Evolutionary conservation across 371 early-diverging fungal genomes (phyloP).

Genomic region (Rhizopus delemar): DNA sequence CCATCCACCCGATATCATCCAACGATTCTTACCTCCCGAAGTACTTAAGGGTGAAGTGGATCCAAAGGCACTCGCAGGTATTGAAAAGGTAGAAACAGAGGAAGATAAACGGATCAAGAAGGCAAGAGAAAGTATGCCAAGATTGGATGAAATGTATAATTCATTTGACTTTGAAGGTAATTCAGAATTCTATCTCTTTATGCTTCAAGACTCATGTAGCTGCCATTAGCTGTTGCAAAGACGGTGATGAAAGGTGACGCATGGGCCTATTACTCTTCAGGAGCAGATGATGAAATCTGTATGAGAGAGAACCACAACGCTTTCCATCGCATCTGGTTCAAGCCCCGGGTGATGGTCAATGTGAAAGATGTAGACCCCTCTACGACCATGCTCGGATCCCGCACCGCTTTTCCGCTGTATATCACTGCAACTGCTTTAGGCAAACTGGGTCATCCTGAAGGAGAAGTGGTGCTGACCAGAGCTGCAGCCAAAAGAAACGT

Average conservation of each 20-base stretch:
- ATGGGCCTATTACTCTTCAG: slow-evolving; percentile 87
- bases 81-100: slow-evolving; percentile 35
- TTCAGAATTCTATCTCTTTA: slow-evolving; percentile 19
- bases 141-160: slow-evolving; percentile 65
- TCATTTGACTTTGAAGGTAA: slow-evolving; percentile 71
- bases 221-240: slow-evolving; percentile 57
- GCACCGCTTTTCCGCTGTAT: slow-evolving; percentile 52
- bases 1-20: slow-evolving; percentile 61
- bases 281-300: slow-evolving; percentile 84
- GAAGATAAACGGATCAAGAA: slow-evolving; percentile 40
- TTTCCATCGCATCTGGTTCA: slow-evolving; percentile 75
- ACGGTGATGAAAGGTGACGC: slow-evolving; percentile 62
- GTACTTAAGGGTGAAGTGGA: slow-evolving; percentile 58
- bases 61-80: slow-evolving; percentile 25
- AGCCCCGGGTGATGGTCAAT: slow-evolving; percentile 77
- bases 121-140: slow-evolving; percentile 57
- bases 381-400: slow-evolving; percentile 68
- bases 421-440: slow-evolving; percentile 68
- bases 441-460: slow-evolving; percentile 76
- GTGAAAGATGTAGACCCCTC: slow-evolving; percentile 65
- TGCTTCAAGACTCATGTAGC: background rate
- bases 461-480: slow-evolving; percentile 70
- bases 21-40: slow-evolving; percentile 56
- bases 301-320: slow-evolving; percentile 78
- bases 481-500: slow-evolving; percentile 56